phyloP scores from a whole-genome alignment of 305 asterid genomes.

The Striga hermonthica region DNA sequence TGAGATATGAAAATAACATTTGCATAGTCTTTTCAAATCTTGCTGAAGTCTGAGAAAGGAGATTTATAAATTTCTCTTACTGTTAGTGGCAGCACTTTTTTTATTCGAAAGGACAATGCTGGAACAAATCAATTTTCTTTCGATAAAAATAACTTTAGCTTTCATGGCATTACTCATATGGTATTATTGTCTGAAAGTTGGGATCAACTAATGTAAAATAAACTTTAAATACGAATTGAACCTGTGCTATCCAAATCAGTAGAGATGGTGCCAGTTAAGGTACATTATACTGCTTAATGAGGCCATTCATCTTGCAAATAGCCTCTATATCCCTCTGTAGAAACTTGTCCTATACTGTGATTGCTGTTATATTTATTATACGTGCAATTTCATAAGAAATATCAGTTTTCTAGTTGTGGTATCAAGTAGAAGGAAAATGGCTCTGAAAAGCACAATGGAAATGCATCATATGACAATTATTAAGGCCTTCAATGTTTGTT shows the following conservation, averaged over 20 bases:
- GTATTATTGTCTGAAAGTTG: not conserved
- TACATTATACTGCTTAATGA: not conserved
- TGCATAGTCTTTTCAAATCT: slow-evolving; percentile 10
- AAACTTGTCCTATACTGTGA: not conserved
- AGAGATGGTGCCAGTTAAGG: too few species aligned
- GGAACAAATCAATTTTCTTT: not conserved
- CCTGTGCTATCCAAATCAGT: slow-evolving; percentile 9
- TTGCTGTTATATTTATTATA: not conserved
- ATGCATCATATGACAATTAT: not conserved
- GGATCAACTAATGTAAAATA: not conserved
- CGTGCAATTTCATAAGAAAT: too few species aligned
- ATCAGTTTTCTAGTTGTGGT: not conserved
- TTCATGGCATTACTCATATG: slow-evolving; percentile 1
- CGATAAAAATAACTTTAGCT: not conserved
- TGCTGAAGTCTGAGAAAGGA: slow-evolving; percentile 3
- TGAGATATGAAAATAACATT: slow-evolving; percentile 4
- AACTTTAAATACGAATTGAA: not conserved
- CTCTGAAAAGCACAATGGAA: slow-evolving; percentile 14
- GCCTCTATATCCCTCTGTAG: not conserved
- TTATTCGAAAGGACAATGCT: not conserved
- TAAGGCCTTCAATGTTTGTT: slow-evolving; percentile 16
- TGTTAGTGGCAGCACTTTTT: not conserved
- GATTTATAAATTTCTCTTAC: not conserved
- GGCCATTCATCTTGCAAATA: not conserved
- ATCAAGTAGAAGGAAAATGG: not conserved